A percentile compares a stretch with the other conserved stretches of the same genome.
phyloP scores from a whole-genome alignment of 768 basidiomycete genomes.

The Psilocybe subaeruginosa region DNA sequence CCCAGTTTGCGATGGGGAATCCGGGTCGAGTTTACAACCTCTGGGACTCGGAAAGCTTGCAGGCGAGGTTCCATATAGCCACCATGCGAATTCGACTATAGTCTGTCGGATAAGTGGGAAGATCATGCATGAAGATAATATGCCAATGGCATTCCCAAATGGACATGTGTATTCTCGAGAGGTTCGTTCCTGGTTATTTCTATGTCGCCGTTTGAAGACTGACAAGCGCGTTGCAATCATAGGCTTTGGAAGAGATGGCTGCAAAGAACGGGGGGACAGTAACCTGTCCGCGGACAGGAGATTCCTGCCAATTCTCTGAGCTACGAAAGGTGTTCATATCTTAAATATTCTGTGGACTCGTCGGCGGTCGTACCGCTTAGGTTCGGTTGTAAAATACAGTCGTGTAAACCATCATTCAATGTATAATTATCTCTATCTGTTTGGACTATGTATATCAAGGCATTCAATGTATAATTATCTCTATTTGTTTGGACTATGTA shows the following conservation, averaged over 20 bases:
- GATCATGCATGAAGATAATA: constrained; percentile 94
- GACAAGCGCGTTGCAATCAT: constrained; percentile 14
- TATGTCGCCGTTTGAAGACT: constrained; percentile 15
- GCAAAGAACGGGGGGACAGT: constrained; percentile 76
- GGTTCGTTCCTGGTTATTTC: constrained; percentile 46
- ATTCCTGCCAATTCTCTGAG: constrained; percentile 62
- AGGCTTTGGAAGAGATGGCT: constrained; percentile 91
- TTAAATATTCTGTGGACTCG: constrained; percentile 35
- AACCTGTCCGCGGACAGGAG: constrained; percentile 79
- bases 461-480: constrained; percentile 11
- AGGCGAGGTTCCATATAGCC: constrained; percentile 85
- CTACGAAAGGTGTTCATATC: constrained; percentile 93
- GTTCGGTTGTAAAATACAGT: constrained; percentile 9
- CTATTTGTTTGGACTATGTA: constrained; percentile 4
- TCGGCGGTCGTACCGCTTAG: constrained; percentile 4
- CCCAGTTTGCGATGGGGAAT: constrained; percentile 81
- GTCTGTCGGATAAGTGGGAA: constrained; percentile 90
- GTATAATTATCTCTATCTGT: constrained; percentile 10
- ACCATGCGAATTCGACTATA: constrained; percentile 95
- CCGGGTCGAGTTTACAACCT: constrained; percentile 34
- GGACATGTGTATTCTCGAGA: constrained; percentile 94
- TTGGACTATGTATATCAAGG: constrained; percentile 1
- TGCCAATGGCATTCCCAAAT: constrained; percentile 89
- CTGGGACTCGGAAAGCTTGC: constrained; percentile 75
- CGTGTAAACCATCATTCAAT: constrained; percentile 16